Conservation (phyloP, 169 alveolate species). For the Cryptosporidium canis region DNA sequence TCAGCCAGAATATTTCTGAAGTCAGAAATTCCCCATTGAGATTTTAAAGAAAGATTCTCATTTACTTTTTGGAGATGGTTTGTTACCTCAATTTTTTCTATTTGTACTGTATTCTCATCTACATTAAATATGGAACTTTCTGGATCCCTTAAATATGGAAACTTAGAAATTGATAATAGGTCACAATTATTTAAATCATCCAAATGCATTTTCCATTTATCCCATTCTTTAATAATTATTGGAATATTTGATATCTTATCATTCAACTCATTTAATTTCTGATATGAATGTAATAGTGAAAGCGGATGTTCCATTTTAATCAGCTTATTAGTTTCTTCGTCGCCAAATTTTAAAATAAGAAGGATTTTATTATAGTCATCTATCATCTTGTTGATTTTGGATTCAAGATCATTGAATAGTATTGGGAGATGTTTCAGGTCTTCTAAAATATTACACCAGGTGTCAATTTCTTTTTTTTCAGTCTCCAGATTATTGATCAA, state of each 20-base stretch:
- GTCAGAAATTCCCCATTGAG: constrained; percentile 25
- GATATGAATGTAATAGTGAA: constrained; percentile 36
- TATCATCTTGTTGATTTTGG: neutral
- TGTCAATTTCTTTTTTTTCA: neutral
- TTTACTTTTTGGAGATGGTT: neutral
- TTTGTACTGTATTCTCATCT: neutral
- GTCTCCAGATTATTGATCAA: neutral
- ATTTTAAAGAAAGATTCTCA: neutral
- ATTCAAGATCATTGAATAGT: constrained; percentile 14
- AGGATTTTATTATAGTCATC: constrained; percentile 16
- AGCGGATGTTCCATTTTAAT: neutral
- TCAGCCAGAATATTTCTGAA: constrained; percentile 7
- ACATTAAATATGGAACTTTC: neutral
- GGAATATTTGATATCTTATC: constrained; percentile 4
- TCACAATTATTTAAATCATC: constrained; percentile 24
- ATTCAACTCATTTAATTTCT: neutral
- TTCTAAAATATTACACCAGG: constrained; percentile 33
- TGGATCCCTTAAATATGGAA: constrained; percentile 6
- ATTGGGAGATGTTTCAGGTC: constrained; percentile 20
- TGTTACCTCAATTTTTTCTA: neutral
- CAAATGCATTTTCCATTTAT: constrained; percentile 34
- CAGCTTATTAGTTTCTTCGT: neutral
- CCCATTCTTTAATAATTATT: constrained; percentile 31
- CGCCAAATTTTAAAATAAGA: neutral
- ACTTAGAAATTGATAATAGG: neutral